Base-by-base conservation (phyloP, 2,329 filamentous ascomycete genomes). In the Fusarium subglutinans region DNA sequence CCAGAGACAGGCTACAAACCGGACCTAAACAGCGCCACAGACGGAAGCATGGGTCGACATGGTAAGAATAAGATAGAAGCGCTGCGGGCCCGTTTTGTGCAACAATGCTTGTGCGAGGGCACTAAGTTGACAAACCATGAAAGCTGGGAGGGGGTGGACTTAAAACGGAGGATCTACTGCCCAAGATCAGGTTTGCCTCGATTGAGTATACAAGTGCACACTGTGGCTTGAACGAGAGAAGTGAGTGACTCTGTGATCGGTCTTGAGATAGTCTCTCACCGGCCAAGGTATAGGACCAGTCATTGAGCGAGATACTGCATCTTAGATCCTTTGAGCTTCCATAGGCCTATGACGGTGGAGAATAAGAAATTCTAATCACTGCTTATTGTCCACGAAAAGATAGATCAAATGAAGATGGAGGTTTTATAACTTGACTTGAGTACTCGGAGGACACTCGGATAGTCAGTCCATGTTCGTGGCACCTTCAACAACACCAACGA, bases 401-500 rank as follows among this genome's bases (percentile, higher is more conserved):
- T 28, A 33, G 12, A 20, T 18, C 22, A 33, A 33, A 51, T 28
- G 41, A 43, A 45, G 28, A 48, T n/a, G 35, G 40, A 28, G 30
- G n/a, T 41, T 74, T 75, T 62, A 78, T 45, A 78, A 59, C 68
- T 73, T 78, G 74, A 57, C 56, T 63, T 74, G 70, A 47, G 56
- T 59, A 54, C 63, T 70, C 63, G 69, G 66, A 55, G 69, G 66
- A 63, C 61, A 60, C 63, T 71, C 74, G 66, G 73, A 69, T 76
- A 79, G 77, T 79, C 76, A 79, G 35, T 86, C 87, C 78, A 84
- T 83, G 78, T 91, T 91, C 35, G 87, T 90, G 35, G 90, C 89
- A 41, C 89, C 89, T 68, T 87, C 84, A 22, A 93, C 90, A 63
- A 87, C 82, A 20, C 94, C 94, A 53, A 97, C 91, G 58, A 98